phyloP scores from a whole-genome alignment of 1,284 basidiomycete genomes.

The Ceratobasidium sp. region DNA sequence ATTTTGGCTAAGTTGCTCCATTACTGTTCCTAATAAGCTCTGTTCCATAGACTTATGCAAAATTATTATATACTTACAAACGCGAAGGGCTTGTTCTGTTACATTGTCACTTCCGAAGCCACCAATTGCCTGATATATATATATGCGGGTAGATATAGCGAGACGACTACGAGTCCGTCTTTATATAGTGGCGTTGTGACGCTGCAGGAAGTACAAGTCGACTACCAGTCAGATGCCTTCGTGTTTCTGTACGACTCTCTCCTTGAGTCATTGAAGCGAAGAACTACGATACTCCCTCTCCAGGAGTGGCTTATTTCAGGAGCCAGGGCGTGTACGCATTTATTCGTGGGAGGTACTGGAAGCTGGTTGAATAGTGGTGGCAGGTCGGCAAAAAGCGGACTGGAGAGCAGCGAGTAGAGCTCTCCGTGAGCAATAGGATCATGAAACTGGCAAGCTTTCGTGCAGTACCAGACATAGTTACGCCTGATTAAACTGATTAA shows the following conservation, averaged over 20 bases:
- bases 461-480: too few species aligned
- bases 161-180: not conserved
- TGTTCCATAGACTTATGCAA: not conserved
- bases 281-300: conserved; percentile 59
- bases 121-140: too few species aligned
- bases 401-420: not conserved
- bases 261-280: conserved; percentile 80
- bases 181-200: not conserved
- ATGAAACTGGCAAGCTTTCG: too few species aligned
- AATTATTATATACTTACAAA: not conserved
- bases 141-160: not conserved
- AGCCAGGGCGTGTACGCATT: conserved; percentile 8
- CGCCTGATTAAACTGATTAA: too few species aligned
- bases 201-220: conserved; percentile 15
- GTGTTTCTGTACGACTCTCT: conserved; percentile 14
- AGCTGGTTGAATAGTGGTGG: not conserved
- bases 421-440: not conserved
- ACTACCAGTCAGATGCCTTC: conserved; percentile 3
- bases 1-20: not conserved
- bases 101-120: too few species aligned
- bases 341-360: not conserved
- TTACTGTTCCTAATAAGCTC: not conserved
- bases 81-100: too few species aligned
- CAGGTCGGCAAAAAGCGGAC: not conserved
- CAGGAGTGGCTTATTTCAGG: not conserved